Percentiles rank a stretch among this genome's conserved stretches.
Conservation (phyloP, 2,329 filamentous ascomycete genomes). For the Diaporthe sp. region DNA sequence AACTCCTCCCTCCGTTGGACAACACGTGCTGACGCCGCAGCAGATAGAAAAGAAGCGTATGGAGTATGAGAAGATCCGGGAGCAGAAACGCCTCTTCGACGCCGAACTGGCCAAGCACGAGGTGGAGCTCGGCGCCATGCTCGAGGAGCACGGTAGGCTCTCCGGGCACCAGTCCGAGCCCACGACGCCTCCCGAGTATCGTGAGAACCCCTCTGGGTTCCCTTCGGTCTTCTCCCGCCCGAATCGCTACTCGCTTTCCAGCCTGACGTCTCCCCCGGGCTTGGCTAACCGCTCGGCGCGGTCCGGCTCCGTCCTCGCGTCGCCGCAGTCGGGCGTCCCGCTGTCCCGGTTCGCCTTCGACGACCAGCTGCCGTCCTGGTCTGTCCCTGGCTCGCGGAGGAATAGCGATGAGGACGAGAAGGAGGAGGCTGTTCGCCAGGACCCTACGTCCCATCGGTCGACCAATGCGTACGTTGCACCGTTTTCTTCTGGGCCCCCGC, state of each 20-base stretch:
- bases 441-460: slow-evolving; percentile 79
- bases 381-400: slow-evolving; percentile 86
- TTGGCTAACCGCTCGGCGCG: slow-evolving; percentile 80
- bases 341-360: slow-evolving; percentile 73
- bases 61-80: slow-evolving; percentile 91
- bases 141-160: slow-evolving; percentile 79
- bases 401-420: slow-evolving; percentile 95
- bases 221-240: slow-evolving; percentile 85
- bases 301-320: slow-evolving; percentile 84
- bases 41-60: slow-evolving; percentile 94
- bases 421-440: slow-evolving; percentile 78
- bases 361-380: slow-evolving; percentile 82
- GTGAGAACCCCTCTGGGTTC: slow-evolving; percentile 79
- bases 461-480: slow-evolving; percentile 80
- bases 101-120: slow-evolving; percentile 92
- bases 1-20: not conserved
- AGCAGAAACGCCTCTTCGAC: slow-evolving; percentile 91
- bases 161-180: slow-evolving; percentile 91
- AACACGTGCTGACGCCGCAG: slow-evolving; percentile 37
- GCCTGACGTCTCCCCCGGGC: slow-evolving; percentile 85
- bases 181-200: slow-evolving; percentile 94
- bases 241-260: slow-evolving; percentile 85
- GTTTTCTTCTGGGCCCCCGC: slow-evolving; percentile 38
- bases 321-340: slow-evolving; percentile 75
- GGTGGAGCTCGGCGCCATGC: slow-evolving; percentile 86